Base-by-base conservation (phyloP, 352 stramenopile species). In the Blastocystis sp. region DNA sequence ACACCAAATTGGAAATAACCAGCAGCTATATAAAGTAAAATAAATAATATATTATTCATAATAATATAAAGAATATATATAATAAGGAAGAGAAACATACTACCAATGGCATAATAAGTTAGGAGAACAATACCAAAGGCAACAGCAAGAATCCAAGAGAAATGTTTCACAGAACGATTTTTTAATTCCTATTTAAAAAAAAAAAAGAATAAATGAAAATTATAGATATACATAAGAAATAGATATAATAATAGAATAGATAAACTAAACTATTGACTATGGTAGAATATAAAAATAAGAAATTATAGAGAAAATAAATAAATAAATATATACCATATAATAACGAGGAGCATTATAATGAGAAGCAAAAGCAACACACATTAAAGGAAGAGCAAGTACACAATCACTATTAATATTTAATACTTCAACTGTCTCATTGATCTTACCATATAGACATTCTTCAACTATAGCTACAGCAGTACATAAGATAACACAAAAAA, bases 271-370 rank as follows among this genome's bases (percentile, higher is more conserved):
- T n/a, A n/a, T n/a, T n/a, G n/a, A n/a, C n/a, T n/a, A n/a, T n/a
- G n/a, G n/a, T n/a, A n/a, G n/a, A n/a, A n/a, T n/a, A n/a, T n/a
- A n/a, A n/a, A n/a, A n/a, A n/a, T n/a, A n/a, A n/a, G n/a, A n/a
- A n/a, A n/a, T n/a, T n/a, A n/a, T n/a, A n/a, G n/a, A n/a, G n/a
- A n/a, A n/a, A n/a, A n/a, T n/a, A n/a, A n/a, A n/a, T n/a, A n/a
- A n/a, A n/a, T n/a, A n/a, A n/a, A n/a, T n/a, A n/a, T n/a, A n/a
- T n/a, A n/a, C n/a, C n/a, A n/a, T n/a, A 28, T 62, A 62, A 34
- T 62, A 62, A 21, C 52, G 52, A 48, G 52, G 52, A 10, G 54
- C 52, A 31, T 62, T 62, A 31, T 62, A 62, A 34, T 62, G 52
- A 34, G 39, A 62, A 27, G 48, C 54, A 31, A 62, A 62, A 4